A percentile compares a stretch with the other conserved stretches of the same genome.
Evolutionary conservation across 1,284 basidiomycete genomes (phyloP).

Genomic region (Coniferiporia sulphurascens): DNA sequence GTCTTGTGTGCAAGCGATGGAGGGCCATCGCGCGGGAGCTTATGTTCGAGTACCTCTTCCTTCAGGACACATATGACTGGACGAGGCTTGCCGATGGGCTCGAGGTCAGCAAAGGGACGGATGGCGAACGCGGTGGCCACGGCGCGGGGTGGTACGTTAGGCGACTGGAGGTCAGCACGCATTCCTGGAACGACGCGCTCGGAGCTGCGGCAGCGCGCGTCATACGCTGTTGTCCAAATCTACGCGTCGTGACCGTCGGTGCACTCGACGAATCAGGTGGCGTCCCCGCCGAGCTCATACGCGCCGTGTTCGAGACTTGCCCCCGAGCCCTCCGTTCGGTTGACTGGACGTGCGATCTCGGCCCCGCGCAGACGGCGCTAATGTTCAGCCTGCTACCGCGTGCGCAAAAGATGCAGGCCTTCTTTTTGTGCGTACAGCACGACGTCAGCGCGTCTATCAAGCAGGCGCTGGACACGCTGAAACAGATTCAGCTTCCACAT

Average conservation of each 20-base stretch:
- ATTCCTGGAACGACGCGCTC: conserved; percentile 6
- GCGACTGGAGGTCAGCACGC: conserved; percentile 11
- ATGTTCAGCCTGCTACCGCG: conserved; percentile 6
- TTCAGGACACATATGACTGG: conserved; percentile 14
- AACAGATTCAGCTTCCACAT: conserved; percentile 1
- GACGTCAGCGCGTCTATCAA: background rate
- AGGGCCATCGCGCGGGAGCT: conserved; percentile 13
- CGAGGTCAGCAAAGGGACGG: background rate
- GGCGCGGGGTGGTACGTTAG: conserved; percentile 15
- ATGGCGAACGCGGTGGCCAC: conserved; percentile 2
- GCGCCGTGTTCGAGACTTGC: conserved; percentile 12
- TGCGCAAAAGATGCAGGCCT: background rate
- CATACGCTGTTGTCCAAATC: conserved; percentile 15
- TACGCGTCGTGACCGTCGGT: conserved; percentile 14
- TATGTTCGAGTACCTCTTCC: conserved; percentile 16
- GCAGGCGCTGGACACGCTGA: background rate
- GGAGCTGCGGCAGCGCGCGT: conserved; percentile 14
- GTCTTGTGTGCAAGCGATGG: conserved; percentile 13
- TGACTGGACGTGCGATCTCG: conserved; percentile 14
- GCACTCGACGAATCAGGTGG: conserved; percentile 7
- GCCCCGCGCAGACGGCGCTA: background rate
- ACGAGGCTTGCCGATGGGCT: conserved; percentile 10
- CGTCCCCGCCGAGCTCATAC: conserved; percentile 10
- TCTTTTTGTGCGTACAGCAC: conserved; percentile 13
- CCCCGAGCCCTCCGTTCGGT: conserved; percentile 9